These are phyloP conservation scores for Miscanthus lutarioriparius DNA, from an alignment of 176 grass and related monocot species.

Conservation along the genomic window DNA sequence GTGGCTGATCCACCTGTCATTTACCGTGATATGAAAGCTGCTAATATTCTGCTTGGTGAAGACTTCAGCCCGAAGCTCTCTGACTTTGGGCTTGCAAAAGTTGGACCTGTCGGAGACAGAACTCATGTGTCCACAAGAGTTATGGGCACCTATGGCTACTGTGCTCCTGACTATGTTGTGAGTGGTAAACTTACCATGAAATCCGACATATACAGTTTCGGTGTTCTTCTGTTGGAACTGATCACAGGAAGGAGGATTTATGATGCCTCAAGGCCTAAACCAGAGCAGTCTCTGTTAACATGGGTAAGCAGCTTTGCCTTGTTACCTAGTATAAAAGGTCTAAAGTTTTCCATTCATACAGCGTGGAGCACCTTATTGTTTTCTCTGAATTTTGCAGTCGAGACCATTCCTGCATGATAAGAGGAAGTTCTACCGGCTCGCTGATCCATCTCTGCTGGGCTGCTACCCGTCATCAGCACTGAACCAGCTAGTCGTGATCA, in stretches of 20 bases:
- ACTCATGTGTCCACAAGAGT: slow-evolving; percentile 94
- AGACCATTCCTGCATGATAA: slow-evolving; percentile 72
- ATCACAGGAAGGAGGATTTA: slow-evolving; percentile 82
- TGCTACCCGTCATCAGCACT: slow-evolving; percentile 64
- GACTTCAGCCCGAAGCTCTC: slow-evolving; percentile 91
- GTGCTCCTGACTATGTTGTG: slow-evolving; percentile 85
- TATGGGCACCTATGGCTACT: slow-evolving; percentile 97
- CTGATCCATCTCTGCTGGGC: slow-evolving; percentile 65
- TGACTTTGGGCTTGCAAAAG: slow-evolving; percentile 94
- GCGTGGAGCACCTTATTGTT: not conserved
- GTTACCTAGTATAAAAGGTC: not conserved
- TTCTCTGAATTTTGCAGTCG: slow-evolving; percentile 55
- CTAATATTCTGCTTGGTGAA: slow-evolving; percentile 77
- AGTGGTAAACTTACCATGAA: slow-evolving; percentile 88
- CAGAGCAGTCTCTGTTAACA: slow-evolving; percentile 61
- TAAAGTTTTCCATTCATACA: not conserved
- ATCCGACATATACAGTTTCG: slow-evolving; percentile 93
- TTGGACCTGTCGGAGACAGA: slow-evolving; percentile 76
- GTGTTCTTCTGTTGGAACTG: slow-evolving; percentile 82
- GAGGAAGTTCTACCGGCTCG: slow-evolving; percentile 72
- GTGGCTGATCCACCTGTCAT: slow-evolving; percentile 89
- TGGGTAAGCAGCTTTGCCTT: slow-evolving; percentile 61
- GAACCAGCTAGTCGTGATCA: slow-evolving; percentile 77
- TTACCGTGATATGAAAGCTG: slow-evolving; percentile 92
- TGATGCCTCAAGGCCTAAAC: slow-evolving; percentile 61